Percentiles rank a stretch among this genome's conserved stretches.
Conservation (phyloP, 2,329 filamentous ascomycete genomes). For the Fusarium brachygibbosum region DNA sequence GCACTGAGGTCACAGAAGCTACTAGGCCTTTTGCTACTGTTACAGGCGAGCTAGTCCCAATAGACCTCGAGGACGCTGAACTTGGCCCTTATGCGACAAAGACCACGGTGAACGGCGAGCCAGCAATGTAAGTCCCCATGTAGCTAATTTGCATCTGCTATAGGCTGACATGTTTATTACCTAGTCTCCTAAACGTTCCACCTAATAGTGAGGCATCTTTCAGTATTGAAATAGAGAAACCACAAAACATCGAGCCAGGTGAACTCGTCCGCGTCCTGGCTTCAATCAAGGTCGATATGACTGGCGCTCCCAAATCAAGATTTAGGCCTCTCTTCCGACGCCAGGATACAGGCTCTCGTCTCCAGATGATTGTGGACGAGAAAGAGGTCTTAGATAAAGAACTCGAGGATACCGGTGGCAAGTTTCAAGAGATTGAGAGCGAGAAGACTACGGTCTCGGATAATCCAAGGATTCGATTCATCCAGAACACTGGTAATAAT, state of each 20-base stretch:
- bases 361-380: slow-evolving; percentile 1
- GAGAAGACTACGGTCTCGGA: neutral
- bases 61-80: neutral
- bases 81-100: neutral
- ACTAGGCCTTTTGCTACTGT: too few species aligned
- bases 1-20: too few species aligned
- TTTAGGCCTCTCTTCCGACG: neutral
- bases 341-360: neutral
- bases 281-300: neutral
- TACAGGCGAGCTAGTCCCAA: neutral
- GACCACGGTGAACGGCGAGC: neutral
- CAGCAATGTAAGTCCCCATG: neutral
- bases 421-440: slow-evolving; percentile 1
- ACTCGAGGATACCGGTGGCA: neutral
- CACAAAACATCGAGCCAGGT: neutral
- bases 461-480: neutral
- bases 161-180: neutral
- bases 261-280: neutral
- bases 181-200: neutral
- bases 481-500: neutral
- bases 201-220: neutral
- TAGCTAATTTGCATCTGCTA: neutral
- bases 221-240: neutral
- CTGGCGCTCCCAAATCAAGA: neutral
- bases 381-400: neutral